Conservation (phyloP, 164 flowering plant genomes). For the Tinospora cordifolia region DNA sequence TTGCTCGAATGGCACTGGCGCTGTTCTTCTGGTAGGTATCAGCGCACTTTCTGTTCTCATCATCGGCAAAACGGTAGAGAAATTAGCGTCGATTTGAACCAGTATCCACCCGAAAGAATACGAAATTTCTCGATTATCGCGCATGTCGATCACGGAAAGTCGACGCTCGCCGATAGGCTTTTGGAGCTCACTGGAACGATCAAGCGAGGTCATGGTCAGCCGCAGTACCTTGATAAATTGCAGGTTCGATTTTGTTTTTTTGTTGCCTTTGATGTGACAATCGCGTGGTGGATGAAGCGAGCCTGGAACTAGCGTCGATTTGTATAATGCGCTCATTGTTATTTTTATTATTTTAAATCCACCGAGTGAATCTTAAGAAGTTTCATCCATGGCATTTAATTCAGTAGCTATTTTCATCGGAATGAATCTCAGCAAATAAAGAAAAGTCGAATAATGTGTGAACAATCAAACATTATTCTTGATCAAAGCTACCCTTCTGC, state of each 20-base stretch:
- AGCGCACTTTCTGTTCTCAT: conserved; percentile 37
- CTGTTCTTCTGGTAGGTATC: conserved; percentile 7
- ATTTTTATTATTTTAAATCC: too few relatives aligned
- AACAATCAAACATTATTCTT: too few relatives aligned
- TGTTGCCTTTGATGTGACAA: not conserved
- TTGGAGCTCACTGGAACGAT: conserved; percentile 96
- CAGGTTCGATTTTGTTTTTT: conserved; percentile 50
- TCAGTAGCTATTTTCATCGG: too few relatives aligned
- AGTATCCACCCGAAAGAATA: conserved; percentile 66
- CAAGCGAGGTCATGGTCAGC: conserved; percentile 86
- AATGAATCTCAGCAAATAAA: too few relatives aligned
- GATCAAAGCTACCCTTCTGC: too few relatives aligned
- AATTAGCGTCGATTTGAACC: conserved; percentile 45
- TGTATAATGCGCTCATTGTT: too few relatives aligned
- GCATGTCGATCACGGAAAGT: conserved; percentile 95
- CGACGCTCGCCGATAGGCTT: conserved; percentile 88
- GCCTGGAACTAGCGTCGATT: too few relatives aligned
- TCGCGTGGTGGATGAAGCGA: not conserved
- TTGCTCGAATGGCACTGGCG: not conserved
- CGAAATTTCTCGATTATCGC: conserved; percentile 95
- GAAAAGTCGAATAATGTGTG: too few relatives aligned
- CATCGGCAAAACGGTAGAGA: conserved; percentile 39
- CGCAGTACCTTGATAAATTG: conserved; percentile 90
- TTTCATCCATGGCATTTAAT: too few relatives aligned
- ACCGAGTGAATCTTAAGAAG: too few relatives aligned